phyloP scores from a whole-genome alignment of 345 rosid species.

The Geranium rotundifolium region DNA sequence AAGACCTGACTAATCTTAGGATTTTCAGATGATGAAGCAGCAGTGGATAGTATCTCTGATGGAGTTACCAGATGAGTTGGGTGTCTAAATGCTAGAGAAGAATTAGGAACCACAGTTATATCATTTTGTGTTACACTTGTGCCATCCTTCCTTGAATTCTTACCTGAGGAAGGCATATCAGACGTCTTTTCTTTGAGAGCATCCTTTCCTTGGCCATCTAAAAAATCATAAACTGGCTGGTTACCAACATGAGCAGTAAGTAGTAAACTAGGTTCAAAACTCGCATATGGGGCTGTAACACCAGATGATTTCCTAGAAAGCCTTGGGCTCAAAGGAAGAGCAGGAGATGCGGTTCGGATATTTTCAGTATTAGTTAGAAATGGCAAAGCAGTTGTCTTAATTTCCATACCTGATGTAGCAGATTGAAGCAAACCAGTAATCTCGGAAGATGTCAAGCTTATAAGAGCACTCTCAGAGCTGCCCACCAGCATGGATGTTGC shows the following conservation, averaged over 20 bases:
- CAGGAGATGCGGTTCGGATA: constrained; percentile 21
- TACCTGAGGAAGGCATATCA: constrained; percentile 26
- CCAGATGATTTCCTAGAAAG: constrained; percentile 32
- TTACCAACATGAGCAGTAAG: constrained; percentile 28
- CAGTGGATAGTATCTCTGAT: constrained; percentile 48
- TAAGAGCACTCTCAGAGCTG: constrained; percentile 19
- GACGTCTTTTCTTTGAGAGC: constrained; percentile 13
- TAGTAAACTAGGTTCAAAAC: constrained; percentile 20
- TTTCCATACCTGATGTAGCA: constrained; percentile 18
- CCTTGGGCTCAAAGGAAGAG: constrained; percentile 33
- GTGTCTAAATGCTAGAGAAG: constrained; percentile 32
- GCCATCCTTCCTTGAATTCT: constrained; percentile 26
- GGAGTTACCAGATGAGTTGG: constrained; percentile 68
- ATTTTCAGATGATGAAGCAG: constrained; percentile 34
- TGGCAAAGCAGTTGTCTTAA: constrained; percentile 20
- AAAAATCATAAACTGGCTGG: constrained; percentile 22
- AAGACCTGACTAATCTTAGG: constrained; percentile 27
- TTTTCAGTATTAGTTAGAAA: constrained; percentile 28
- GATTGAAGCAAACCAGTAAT: constrained; percentile 20
- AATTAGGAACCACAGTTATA: constrained; percentile 27
- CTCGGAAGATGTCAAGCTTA: constrained; percentile 24
- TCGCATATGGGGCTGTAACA: constrained; percentile 23
- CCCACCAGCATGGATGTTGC: constrained; percentile 12
- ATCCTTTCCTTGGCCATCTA: constrained; percentile 25
- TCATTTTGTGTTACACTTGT: constrained; percentile 20